Conservation (phyloP, 1,284 basidiomycete genomes). For the Boletus sp. region DNA sequence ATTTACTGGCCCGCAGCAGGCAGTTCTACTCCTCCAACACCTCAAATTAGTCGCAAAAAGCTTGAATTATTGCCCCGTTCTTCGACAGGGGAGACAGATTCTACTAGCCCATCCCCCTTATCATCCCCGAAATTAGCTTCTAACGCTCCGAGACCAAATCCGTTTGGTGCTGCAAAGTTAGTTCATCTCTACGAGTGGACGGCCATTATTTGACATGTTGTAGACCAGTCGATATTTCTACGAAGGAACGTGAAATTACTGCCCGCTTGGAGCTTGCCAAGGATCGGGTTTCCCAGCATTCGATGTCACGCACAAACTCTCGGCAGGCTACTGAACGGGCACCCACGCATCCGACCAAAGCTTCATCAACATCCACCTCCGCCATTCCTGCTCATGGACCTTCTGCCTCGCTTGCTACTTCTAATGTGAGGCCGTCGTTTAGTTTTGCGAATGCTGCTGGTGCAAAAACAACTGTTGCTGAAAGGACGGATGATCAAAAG, state of each 20-base stretch:
- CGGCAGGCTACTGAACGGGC: slow-evolving; percentile 56
- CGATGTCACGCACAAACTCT: slow-evolving; percentile 71
- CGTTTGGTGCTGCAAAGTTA: slow-evolving; percentile 85
- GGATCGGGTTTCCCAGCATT: slow-evolving; percentile 44
- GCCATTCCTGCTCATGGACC: slow-evolving; percentile 31
- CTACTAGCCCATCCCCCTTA: slow-evolving; percentile 64
- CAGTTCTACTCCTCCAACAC: slow-evolving; percentile 74
- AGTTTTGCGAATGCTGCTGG: slow-evolving; percentile 66
- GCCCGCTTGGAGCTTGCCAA: slow-evolving; percentile 59
- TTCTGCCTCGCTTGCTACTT: slow-evolving; percentile 26
- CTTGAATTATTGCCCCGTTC: slow-evolving; percentile 81
- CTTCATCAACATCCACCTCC: slow-evolving; percentile 32
- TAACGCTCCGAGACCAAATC: slow-evolving; percentile 51
- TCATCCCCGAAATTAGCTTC: slow-evolving; percentile 67
- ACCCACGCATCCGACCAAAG: slow-evolving; percentile 35
- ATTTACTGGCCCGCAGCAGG: slow-evolving; percentile 43
- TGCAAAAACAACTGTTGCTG: slow-evolving; percentile 36
- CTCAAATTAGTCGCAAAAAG: slow-evolving; percentile 72
- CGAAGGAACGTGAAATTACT: slow-evolving; percentile 71
- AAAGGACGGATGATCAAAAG: slow-evolving; percentile 28
- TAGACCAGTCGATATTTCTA: slow-evolving; percentile 82
- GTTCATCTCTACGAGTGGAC: slow-evolving; percentile 21
- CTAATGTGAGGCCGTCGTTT: slow-evolving; percentile 56
- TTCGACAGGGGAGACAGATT: slow-evolving; percentile 53
- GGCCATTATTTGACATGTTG: slow-evolving; percentile 7